Evolutionary conservation across 1,284 basidiomycete species (phyloP), one percentile per base, ranked within the genome.

Genomic region (Ganoderma meredithae): DNA sequence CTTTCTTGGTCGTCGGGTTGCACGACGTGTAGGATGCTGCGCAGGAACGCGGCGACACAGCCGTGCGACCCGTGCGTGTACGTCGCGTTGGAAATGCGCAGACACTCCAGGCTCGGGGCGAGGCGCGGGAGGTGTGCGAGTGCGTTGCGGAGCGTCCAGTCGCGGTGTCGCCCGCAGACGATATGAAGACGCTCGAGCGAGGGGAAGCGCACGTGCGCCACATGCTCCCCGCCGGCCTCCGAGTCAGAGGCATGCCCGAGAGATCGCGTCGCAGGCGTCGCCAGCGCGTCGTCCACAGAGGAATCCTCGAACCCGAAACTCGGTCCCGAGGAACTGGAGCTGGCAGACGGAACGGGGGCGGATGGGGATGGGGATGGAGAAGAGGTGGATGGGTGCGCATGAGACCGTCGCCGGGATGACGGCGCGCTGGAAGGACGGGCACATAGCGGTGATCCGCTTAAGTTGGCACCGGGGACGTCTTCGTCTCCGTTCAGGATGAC

Each of bases 41-140:
- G 55, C 47, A 72, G 60, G 58, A 72, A 71, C 2, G 15, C 62
- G 55, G 68, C 64, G 60, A 72, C 56, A 64, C 64, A 69, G 44
- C 53, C 64, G 40, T 60, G 60, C 22, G 52, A 65, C 44, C 61
- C 69, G 65, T 72, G 71, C 22, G 69, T 72, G 60, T 72, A 72
- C 43, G 67, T 70, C 60, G 68, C 64, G 63, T 72, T 71, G 25
- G 69, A 71, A n/a, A 72, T 66, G 62, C 69, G 71, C 40, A 72
- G 64, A 60, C 71, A 67, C 25, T 68, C 65, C 40, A 72, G 68
- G 44, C 47, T 33, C 58, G 71, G 71, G 25, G 71, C 68, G 58
- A 69, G 62, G 25, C 27, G 64, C 31, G 68, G 68, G 12, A 72
- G 66, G 39, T 62, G 62, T 43, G 41, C 55, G 62, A 72, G 69